Base-by-base conservation (phyloP, 345 rosid genomes). In the Clausena lansium region DNA sequence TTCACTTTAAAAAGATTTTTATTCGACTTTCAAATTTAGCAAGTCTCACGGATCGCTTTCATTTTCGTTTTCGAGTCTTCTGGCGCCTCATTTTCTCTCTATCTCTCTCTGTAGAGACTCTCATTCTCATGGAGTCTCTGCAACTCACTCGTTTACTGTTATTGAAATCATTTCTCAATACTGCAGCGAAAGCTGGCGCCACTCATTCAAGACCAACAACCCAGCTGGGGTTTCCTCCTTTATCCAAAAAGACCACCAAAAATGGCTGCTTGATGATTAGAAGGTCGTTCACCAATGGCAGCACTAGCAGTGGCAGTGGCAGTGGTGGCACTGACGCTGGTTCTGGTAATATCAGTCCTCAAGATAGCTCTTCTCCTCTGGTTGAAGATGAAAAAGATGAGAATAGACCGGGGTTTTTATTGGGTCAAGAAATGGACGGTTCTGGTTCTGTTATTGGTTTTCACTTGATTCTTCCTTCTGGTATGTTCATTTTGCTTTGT, bases 381-480 rank as follows among this genome's bases (percentile, higher is more conserved):
- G 80, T 75, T 61, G 86, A 79, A 4, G 83, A 57, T 35, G 84
- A 75, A 64, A 71, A 69, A 8, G 87, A 71, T 20, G 77, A 54
- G 39, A 47, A 61, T 14, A 63, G 61, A 33, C 58, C 11, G 7
- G 87, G 89, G 13, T 78, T 84, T 30, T 17, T 90, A 25, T 45
- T 86, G 33, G 94, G 87, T n/a, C 45, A 84, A 0, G 89, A 93
- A 76, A 87, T 75, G 68, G 97, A 95, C 82, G 90, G 47, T 14
- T 86, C 94, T 69, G 94, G 91, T 70, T 81, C 92, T 57, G 83
- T 88, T 58, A 80, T 92, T 67, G 93, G 94, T n/a, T 92, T 91
- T 70, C 83, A 89, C 71, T 84, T 92, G 78, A 45, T 61, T 86
- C 87, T 89, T 77, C 87, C 38, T 6, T 72, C 93, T 74, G 89